phyloP scores from a whole-genome alignment of 495 filamentous ascomycete genomes.

The Aspergillus kassunensis region DNA sequence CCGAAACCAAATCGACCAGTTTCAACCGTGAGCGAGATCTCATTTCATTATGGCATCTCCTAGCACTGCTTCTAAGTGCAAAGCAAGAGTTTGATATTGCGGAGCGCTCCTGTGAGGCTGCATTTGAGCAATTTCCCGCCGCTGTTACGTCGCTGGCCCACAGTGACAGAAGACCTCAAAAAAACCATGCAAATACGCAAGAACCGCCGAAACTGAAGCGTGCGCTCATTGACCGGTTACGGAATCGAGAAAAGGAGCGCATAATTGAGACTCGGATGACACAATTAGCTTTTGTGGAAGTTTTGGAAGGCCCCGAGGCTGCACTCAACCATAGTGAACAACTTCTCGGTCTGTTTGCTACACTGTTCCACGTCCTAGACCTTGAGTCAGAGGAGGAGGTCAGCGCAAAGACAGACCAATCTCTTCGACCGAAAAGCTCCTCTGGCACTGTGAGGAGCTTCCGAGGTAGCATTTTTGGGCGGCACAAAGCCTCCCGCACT shows the following conservation, averaged over 20 bases:
- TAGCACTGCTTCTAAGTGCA: slow-evolving; percentile 80
- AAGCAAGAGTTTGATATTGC: slow-evolving; percentile 81
- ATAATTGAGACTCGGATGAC: slow-evolving; percentile 93
- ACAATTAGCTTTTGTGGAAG: slow-evolving; percentile 77
- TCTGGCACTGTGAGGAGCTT: slow-evolving; percentile 68
- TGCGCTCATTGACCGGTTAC: slow-evolving; percentile 67
- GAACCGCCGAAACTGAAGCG: slow-evolving; percentile 31
- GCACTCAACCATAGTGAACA: slow-evolving; percentile 82
- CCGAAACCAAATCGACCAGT: slow-evolving; percentile 19
- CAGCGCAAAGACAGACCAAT: slow-evolving; percentile 22
- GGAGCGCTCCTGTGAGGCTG: slow-evolving; percentile 75
- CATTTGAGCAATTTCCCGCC: slow-evolving; percentile 75
- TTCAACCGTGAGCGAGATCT: slow-evolving; percentile 39
- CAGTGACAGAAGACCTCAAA: slow-evolving; percentile 28
- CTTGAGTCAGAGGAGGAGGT: slow-evolving; percentile 27
- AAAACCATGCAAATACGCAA: slow-evolving; percentile 32
- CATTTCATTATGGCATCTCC: slow-evolving; percentile 68
- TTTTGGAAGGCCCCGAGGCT: slow-evolving; percentile 72
- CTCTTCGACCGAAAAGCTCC: slow-evolving; percentile 63
- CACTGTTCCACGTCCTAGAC: slow-evolving; percentile 63
- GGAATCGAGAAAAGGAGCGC: slow-evolving; percentile 70
- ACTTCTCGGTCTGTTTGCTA: slow-evolving; percentile 73
- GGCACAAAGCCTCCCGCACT: slow-evolving; percentile 38
- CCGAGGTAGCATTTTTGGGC: slow-evolving; percentile 70
- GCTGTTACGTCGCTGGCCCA: slow-evolving; percentile 54